A percentile compares a stretch with the other conserved stretches of the same genome.
These are phyloP conservation scores for Cyclotella kingstonii DNA, from an alignment of 108 stramenopile genomes.

Conservation along the genomic window DNA sequence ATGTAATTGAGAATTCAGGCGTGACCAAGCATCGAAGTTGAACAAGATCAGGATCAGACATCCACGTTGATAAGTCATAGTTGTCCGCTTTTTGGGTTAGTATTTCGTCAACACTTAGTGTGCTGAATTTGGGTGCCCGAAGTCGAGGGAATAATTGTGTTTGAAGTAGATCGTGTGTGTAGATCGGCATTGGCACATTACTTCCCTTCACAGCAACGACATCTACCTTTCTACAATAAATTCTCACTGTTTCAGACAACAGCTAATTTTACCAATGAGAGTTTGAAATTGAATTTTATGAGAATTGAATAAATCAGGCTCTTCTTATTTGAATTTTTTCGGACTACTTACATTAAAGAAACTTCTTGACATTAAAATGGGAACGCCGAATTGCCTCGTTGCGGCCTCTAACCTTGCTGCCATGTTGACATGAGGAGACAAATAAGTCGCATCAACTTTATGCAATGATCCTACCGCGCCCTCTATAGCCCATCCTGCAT, in stretches of 20 bases:
- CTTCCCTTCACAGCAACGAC: constrained; percentile 87
- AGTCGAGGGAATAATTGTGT: constrained; percentile 73
- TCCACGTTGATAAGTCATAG: constrained; percentile 69
- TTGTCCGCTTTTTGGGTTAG: constrained; percentile 55
- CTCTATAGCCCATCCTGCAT: constrained; percentile 96
- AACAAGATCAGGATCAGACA: constrained; percentile 75
- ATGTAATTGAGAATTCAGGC: constrained; percentile 64
- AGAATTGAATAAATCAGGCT: not conserved
- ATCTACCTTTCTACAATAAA: constrained; percentile 70
- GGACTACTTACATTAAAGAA: constrained; percentile 34
- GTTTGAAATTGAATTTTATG: not conserved
- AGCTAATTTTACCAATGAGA: constrained; percentile 32
- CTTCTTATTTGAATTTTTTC: not conserved
- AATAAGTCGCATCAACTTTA: constrained; percentile 95
- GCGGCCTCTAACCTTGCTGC: constrained; percentile 93
- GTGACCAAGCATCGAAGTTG: constrained; percentile 80
- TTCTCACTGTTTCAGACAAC: constrained; percentile 57
- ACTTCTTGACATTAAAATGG: constrained; percentile 54
- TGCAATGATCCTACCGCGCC: constrained; percentile 90
- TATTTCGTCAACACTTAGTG: constrained; percentile 46
- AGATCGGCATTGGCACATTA: constrained; percentile 71
- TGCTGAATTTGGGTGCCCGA: constrained; percentile 70
- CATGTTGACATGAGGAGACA: constrained; percentile 96
- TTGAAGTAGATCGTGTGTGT: constrained; percentile 68
- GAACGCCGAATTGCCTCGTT: constrained; percentile 82